Base-by-base conservation (phyloP, 345 rosid genomes). In the Murraya paniculata region DNA sequence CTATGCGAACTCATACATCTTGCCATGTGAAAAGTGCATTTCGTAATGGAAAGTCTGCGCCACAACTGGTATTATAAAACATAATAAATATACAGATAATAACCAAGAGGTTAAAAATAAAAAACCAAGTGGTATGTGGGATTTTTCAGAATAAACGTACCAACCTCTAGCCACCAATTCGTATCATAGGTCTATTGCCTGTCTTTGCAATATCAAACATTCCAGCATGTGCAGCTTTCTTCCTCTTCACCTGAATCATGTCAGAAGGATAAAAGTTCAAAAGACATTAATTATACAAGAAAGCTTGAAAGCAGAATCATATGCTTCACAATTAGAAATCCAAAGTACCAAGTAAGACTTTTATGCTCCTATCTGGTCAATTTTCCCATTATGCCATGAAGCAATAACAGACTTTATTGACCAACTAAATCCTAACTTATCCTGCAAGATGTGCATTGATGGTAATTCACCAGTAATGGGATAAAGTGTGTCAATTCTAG, bases 201-300 rank as follows among this genome's bases (percentile, higher is more conserved):
- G 96, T 93, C 86, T 89, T 90, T 36, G 95, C 94, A 79, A 93
- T 87, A 85, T 91, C 92, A 83, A 91, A 89, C 97, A 93, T 93
- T 76, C 97, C 97, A 25, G 94, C 94, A 75, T 93, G 97, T 25
- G 91, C 79, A 25, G 91, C 91, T 87, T 91, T 91, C 83, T 93
- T 90, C 86, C 87, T 88, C 85, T 91, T 93, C 72, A 91, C 92
- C 97, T 91, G 86, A 76, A 84, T 33, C 78, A 76, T 71, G 81
- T 53, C 60, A 61, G 28, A 56, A 61, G 22, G 22, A 35, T 4
- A 53, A 13, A 58, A 67, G 36, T 71, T 71, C 38, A 50, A 36
- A 39, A 53, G 28, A 68, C 7, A 71, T 39, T 31, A 4, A 14
- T 68, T 31, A 77, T 67, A 18, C 36, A 57, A 77, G 30, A 60